Base-by-base conservation (phyloP, 345 rosid species). In the Angophora floribunda region DNA sequence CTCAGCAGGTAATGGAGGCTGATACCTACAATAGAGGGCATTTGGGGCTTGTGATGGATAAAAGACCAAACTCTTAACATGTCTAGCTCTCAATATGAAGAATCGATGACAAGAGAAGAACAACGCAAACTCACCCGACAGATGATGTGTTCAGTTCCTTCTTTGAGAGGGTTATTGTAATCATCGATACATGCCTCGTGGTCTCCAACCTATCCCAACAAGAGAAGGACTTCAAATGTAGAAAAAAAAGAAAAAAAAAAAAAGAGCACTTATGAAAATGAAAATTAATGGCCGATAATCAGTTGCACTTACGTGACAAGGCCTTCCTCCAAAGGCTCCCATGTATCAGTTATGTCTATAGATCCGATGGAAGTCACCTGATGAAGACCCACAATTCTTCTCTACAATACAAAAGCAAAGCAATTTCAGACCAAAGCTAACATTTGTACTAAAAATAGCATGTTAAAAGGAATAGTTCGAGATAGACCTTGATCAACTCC, bases 281-380 rank as follows among this genome's bases (percentile, higher is more conserved):
- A 45, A 50, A 30, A 12, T n/a, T 4, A 10, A 51, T 15, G 86
- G n/a, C 12, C 14, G 14, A 57, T 78, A 57, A 87, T 19, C 86
- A 36, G 52, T 21, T 63, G 85, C 80, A 50, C 98, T 91, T 94
- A 98, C 99, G 98, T 96, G 24, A 95, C 95, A 86, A 98, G 99
- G 89, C 99, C 99, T 94, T 98, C 99, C 90, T 98, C 99, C 45
- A 93, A 89, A 86, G 99, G 99, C 89, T 96, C 99, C 98, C 98
- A 98, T 67, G 92, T 95, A 90, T 97, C 99, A 15, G 96, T 96
- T 88, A 98, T 98, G 92, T 96, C 97, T 6, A 96, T 96, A 75
- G 99, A 98, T 88, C 99, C 99, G 92, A 98, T 94, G 53, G 95
- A 90, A 51, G 99, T 96, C 86, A 86, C 91, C 94, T 98, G 99